Percentiles rank a stretch among this genome's conserved stretches.
Conservation (phyloP, 2,329 filamentous ascomycete genomes). For the Fulvia fulva region DNA sequence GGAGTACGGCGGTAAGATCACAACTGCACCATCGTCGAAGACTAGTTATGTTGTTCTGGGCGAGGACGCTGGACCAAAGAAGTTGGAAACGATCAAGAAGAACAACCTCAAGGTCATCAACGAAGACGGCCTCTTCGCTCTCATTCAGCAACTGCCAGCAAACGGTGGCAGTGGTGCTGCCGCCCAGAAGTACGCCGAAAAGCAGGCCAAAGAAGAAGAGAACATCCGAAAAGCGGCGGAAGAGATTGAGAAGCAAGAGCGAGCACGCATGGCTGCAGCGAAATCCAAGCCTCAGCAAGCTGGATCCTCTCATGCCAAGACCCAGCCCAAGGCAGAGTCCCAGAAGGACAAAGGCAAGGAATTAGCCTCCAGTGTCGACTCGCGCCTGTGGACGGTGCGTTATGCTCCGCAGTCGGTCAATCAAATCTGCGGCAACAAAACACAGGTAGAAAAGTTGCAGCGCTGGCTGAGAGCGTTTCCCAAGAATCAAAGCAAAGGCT, state of each 20-base stretch:
- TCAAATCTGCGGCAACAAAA: constrained; percentile 95
- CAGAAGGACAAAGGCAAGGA: constrained; percentile 32
- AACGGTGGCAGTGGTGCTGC: constrained; percentile 85
- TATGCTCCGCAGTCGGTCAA: constrained; percentile 81
- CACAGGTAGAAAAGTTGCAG: constrained; percentile 82
- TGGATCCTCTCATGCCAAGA: constrained; percentile 36
- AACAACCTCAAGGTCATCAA: constrained; percentile 86
- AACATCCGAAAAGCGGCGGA: constrained; percentile 75
- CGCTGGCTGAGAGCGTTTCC: constrained; percentile 81
- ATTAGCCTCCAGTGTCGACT: constrained; percentile 45
- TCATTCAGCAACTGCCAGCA: constrained; percentile 76
- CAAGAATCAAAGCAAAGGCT: constrained; percentile 72
- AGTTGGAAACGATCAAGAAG: constrained; percentile 78
- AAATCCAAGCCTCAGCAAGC: constrained; percentile 35
- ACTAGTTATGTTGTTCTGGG: constrained; percentile 93
- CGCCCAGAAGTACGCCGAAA: constrained; percentile 78
- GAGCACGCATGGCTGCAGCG: constrained; percentile 37
- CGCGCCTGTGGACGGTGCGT: constrained; percentile 86
- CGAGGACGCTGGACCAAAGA: constrained; percentile 86
- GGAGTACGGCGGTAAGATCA: constrained; percentile 89
- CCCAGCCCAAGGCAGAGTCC: constrained; percentile 38
- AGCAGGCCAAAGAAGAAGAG: constrained; percentile 77
- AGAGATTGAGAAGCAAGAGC: constrained; percentile 80
- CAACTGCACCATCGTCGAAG: constrained; percentile 78
- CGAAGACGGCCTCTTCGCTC: constrained; percentile 82